Conservation (phyloP, 75 land plant species). For the Cryptomeria japonica region DNA sequence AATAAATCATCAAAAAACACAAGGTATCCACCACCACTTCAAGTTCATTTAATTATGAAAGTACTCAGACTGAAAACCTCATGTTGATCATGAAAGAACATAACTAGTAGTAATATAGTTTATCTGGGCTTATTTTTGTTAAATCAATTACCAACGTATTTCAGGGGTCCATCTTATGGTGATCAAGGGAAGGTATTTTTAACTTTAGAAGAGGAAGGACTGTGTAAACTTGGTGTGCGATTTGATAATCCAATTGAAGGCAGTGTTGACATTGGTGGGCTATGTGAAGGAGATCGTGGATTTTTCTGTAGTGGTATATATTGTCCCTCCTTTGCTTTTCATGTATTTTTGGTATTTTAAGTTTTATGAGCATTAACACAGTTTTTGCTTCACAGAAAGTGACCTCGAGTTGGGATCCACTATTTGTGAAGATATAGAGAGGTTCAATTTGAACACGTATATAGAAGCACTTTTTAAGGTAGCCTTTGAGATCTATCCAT, state of each 20-base stretch:
- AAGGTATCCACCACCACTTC: no score
- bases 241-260: constrained; percentile 71
- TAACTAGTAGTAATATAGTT: no score
- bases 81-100: no score
- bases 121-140: no score
- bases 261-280: constrained; percentile 65
- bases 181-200: constrained; percentile 57
- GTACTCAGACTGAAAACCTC: no score
- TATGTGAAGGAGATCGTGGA: constrained; percentile 75
- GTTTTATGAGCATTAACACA: background rate
- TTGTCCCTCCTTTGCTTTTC: background rate
- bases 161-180: constrained; percentile 60
- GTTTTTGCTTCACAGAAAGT: constrained; percentile 28
- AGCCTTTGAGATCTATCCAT: background rate
- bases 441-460: background rate
- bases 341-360: background rate
- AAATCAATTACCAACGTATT: no score
- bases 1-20: no score
- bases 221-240: constrained; percentile 72
- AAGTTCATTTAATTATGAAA: no score
- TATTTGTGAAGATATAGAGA: constrained; percentile 8
- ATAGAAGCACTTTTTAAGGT: constrained; percentile 56
- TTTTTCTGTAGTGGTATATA: constrained; percentile 62
- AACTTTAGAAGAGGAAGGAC: constrained; percentile 62
- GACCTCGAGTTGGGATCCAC: constrained; percentile 17